Percentiles rank a stretch among this genome's conserved stretches.
These are phyloP conservation scores for Alternaria gaisen DNA, from an alignment of 2,329 filamentous ascomycete species.

Conservation along the genomic window DNA sequence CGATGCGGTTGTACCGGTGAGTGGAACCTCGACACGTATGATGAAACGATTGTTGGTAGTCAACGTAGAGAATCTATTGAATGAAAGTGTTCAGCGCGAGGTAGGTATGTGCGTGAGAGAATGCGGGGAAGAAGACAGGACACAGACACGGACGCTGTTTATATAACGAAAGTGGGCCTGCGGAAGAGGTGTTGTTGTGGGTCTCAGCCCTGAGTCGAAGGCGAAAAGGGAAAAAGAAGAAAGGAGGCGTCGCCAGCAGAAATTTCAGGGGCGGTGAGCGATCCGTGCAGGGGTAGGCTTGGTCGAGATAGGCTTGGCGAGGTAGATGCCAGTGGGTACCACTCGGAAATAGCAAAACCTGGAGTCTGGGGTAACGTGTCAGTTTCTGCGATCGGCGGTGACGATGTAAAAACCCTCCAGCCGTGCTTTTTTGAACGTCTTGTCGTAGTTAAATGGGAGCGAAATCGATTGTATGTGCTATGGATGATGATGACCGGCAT, in stretches of 20 bases:
- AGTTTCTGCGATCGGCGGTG: neutral
- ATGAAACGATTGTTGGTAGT: constrained; percentile 8
- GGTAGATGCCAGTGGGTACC: neutral
- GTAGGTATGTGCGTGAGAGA: constrained; percentile 1
- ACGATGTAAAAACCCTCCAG: neutral
- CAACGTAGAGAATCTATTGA: neutral
- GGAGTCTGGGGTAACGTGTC: constrained; percentile 10
- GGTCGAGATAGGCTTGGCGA: constrained; percentile 8
- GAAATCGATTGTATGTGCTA: neutral
- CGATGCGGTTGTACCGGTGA: constrained; percentile 1
- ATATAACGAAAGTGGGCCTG: constrained; percentile 25
- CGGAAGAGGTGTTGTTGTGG: constrained; percentile 8
- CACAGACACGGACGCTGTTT: constrained; percentile 14
- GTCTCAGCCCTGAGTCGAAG: constrained; percentile 3
- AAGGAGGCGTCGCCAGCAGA: constrained; percentile 18
- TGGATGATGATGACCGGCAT: neutral
- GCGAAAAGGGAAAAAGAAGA: constrained; percentile 12
- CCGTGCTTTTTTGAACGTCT: neutral
- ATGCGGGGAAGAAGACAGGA: constrained; percentile 19
- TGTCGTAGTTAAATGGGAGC: fast-evolving
- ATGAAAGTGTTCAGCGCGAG: constrained; percentile 5
- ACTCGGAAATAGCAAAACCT: neutral
- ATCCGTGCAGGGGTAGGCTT: constrained; percentile 21
- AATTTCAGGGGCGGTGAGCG: constrained; percentile 28
- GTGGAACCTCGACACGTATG: constrained; percentile 7